phyloP scores from a whole-genome alignment of 257 asterid genomes.

The Jaltomata sinuosa region DNA sequence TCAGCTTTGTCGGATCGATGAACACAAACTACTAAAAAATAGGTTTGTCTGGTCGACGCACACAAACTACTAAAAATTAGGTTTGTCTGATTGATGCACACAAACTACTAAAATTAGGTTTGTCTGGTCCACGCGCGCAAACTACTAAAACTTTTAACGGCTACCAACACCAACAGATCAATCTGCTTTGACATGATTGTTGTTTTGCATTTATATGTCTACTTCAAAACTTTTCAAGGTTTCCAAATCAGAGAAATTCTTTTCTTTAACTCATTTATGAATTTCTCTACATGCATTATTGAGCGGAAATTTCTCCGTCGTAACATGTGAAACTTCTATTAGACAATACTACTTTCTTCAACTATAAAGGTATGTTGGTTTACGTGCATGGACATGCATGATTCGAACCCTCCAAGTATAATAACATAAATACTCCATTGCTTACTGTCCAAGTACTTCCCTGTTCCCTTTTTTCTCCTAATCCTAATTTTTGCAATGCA shows the following conservation, averaged over 20 bases:
- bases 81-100: neutral
- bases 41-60: neutral
- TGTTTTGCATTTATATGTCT: neutral
- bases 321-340: neutral
- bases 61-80: neutral
- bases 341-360: neutral
- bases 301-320: neutral
- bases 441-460: neutral
- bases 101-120: neutral
- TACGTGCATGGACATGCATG: neutral
- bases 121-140: neutral
- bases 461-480: neutral
- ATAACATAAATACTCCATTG: neutral
- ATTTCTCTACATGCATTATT: neutral
- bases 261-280: neutral
- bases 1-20: neutral
- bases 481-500: neutral
- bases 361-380: neutral
- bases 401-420: neutral
- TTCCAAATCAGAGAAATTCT: neutral
- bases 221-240: neutral
- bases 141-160: neutral
- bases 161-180: neutral
- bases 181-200: neutral
- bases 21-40: neutral